Percentiles rank a stretch among this genome's conserved stretches.
Evolutionary conservation across 164 flowering plant genomes (phyloP).

Genomic region (Hamamelis virginiana): DNA sequence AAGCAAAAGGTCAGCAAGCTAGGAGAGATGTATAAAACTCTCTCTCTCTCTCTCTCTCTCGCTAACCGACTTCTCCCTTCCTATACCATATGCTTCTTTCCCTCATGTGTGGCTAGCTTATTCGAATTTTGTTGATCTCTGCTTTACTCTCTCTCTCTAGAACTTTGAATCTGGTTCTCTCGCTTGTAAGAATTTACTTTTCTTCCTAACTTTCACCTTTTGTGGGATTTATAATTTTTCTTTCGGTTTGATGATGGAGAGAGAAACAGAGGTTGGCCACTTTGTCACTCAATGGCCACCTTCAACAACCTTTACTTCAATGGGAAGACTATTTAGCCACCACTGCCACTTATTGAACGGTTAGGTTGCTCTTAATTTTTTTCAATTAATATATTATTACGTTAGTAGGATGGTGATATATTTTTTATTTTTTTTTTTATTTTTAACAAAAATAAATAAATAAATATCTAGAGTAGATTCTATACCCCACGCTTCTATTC

Average conservation of each 20-base stretch:
- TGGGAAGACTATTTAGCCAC: conserved; percentile 46
- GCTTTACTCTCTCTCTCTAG: conserved; percentile 17
- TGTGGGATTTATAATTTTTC: conserved; percentile 30
- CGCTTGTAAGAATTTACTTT: conserved; percentile 14
- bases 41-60: conserved; percentile 18
- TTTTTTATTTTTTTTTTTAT: too few species aligned
- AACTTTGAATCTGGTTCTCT: conserved; percentile 44
- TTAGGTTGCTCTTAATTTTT: too few species aligned
- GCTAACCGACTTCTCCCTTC: conserved; percentile 10
- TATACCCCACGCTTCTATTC: too few species aligned
- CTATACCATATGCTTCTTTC: conserved; percentile 15
- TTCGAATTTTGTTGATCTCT: not conserved
- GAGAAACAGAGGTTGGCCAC: conserved; percentile 37
- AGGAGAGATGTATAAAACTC: conserved; percentile 12
- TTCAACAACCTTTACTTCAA: conserved; percentile 58
- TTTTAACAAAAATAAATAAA: too few species aligned
- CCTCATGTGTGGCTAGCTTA: too few species aligned
- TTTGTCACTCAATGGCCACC: conserved; percentile 64
- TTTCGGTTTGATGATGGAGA: conserved; percentile 25
- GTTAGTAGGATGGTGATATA: too few species aligned
- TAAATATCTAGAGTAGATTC: too few species aligned
- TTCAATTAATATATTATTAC: too few species aligned
- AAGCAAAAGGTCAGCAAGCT: not conserved
- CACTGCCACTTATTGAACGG: too few species aligned
- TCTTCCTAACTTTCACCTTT: conserved; percentile 24